Percentiles rank a stretch among this genome's conserved stretches.
Evolutionary conservation across 768 basidiomycete genomes (phyloP).

Genomic region (Galerina sulciceps): DNA sequence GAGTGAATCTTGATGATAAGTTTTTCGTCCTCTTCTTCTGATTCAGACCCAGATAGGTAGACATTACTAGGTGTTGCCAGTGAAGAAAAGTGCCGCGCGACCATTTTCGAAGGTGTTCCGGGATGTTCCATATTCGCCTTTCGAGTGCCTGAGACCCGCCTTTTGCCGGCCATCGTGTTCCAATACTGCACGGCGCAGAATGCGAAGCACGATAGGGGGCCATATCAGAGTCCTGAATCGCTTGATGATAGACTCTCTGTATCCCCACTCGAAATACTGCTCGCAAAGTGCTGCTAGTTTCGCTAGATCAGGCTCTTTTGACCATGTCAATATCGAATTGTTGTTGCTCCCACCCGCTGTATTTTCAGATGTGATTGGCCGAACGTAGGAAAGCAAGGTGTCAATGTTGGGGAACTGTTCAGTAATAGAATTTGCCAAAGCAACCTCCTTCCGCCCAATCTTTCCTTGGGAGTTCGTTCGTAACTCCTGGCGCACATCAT

Average conservation of each 20-base stretch:
- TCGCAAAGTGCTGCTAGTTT: conserved; percentile 83
- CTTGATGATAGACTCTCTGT: conserved; percentile 79
- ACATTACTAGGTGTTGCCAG: conserved; percentile 29
- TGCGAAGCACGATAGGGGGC: conserved; percentile 72
- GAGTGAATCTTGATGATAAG: conserved; percentile 73
- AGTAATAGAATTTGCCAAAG: conserved; percentile 67
- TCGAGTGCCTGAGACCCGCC: conserved; percentile 37
- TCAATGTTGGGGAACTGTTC: conserved; percentile 74
- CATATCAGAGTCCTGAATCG: conserved; percentile 85
- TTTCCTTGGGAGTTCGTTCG: conserved; percentile 68
- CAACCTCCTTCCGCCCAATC: conserved; percentile 64
- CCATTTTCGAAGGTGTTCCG: conserved; percentile 60
- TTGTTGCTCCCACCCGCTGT: conserved; percentile 45
- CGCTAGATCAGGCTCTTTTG: conserved; percentile 68
- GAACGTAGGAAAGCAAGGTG: conserved; percentile 76
- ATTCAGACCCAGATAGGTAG: conserved; percentile 19
- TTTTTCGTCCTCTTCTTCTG: conserved; percentile 38
- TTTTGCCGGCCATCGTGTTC: conserved; percentile 38
- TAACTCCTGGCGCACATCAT: conserved; percentile 64
- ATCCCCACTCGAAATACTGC: conserved; percentile 91
- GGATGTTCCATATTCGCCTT: conserved; percentile 32
- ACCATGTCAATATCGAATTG: conserved; percentile 41
- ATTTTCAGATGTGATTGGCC: conserved; percentile 75
- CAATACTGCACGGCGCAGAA: conserved; percentile 67
- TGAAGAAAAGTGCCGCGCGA: conserved; percentile 58